Base-by-base conservation (phyloP, 306 rosid genomes). In the Biancaea sappan region DNA sequence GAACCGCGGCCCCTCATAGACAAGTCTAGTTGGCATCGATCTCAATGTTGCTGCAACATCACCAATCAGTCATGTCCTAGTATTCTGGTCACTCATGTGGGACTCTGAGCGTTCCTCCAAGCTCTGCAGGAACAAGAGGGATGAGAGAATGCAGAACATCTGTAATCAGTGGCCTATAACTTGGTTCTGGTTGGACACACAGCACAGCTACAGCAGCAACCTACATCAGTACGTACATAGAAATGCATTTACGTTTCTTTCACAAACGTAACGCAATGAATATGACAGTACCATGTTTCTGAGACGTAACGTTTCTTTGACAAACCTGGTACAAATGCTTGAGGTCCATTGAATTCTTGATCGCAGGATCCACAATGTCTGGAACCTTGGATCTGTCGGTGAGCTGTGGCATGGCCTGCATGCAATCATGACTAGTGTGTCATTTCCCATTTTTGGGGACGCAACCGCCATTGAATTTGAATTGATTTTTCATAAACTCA, bases 391-490 rank as follows among this genome's bases (percentile, higher is more conserved):
- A 80, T 77, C 97, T 85, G 83, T 94, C 97, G 0, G 93, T 94
- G 66, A 94, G 96, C 77, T 86, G 97, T 37, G 99, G 99, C 95
- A 92, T 92, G 69, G 99, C 97, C 99, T 94, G 88, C 79, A 88
- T n/a, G 52, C 9, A 16, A 31, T 66, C 72, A 80, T 40, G 65
- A 58, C 68, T 11, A 31, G 26, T 0, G 66, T 38, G 70, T 46
- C 65, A 60, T 43, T 59, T 52, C 22, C 40, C 67, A 34, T 10
- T 24, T 25, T 21, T 63, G 4, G 32, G 38, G 48, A 75, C 32
- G 67, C 2, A 65, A 48, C 41, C 25, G 44, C 66, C n/a, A n/a
- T n/a, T n/a, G n/a, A n/a, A n/a, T 50, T 43, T 32, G 22, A 48
- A 51, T 25, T 26, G 58, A 63, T 19, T 50, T 19, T 54, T 57